Conservation (phyloP, 306 rosid species). For the Heteromeles arbutifolia region DNA sequence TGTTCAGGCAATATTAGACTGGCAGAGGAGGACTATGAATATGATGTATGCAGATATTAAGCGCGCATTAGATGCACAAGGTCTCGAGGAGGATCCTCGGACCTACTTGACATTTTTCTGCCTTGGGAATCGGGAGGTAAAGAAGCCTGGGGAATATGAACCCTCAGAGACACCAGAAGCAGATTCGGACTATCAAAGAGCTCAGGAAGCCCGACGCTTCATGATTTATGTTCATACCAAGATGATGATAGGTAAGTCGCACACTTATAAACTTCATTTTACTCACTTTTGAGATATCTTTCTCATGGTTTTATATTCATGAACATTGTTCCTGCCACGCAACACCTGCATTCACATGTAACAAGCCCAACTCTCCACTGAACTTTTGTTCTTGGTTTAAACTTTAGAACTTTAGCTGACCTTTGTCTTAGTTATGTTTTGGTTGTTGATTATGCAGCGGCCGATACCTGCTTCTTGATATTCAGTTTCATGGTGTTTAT, state of each 20-base stretch:
- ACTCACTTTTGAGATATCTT: neutral
- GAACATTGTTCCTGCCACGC: neutral
- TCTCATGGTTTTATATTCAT: neutral
- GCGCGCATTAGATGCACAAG: slow-evolving; percentile 19
- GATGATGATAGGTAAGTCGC: slow-evolving; percentile 44
- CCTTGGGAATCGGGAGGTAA: slow-evolving; percentile 42
- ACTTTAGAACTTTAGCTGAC: neutral
- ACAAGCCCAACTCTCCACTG: neutral
- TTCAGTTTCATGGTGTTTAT: neutral
- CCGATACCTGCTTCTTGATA: neutral
- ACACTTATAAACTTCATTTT: neutral
- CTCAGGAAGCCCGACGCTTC: slow-evolving; percentile 39
- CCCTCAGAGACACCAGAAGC: slow-evolving; percentile 33
- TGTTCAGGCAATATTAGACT: slow-evolving; percentile 47
- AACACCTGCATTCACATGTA: neutral
- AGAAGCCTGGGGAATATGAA: slow-evolving; percentile 37
- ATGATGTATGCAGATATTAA: slow-evolving; percentile 40
- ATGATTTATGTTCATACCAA: slow-evolving; percentile 49
- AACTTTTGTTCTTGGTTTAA: neutral
- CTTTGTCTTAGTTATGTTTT: neutral
- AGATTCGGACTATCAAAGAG: slow-evolving; percentile 30
- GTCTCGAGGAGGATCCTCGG: slow-evolving; percentile 37
- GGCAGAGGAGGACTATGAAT: slow-evolving; percentile 51
- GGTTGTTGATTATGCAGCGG: neutral
- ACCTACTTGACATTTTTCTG: slow-evolving; percentile 45